A percentile compares a stretch with the other conserved stretches of the same genome.
phyloP scores from a whole-genome alignment of 495 filamentous ascomycete genomes.

The Annulohypoxylon nitens region DNA sequence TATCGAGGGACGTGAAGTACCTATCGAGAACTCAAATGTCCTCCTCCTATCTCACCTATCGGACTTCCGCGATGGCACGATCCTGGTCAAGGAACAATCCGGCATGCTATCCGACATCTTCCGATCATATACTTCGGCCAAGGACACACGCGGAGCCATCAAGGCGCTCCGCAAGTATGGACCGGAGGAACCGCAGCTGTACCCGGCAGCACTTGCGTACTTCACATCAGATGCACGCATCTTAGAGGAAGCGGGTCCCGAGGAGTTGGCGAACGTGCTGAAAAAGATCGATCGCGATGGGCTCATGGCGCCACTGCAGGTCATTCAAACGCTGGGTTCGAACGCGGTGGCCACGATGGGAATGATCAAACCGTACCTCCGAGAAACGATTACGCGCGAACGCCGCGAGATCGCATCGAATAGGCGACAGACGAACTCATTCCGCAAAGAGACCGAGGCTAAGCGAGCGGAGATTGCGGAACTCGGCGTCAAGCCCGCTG shows the following conservation, averaged over 20 bases:
- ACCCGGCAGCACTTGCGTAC: conserved; percentile 92
- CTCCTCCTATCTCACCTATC: conserved; percentile 92
- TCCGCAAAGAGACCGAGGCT: conserved; percentile 84
- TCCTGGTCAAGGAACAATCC: conserved; percentile 92
- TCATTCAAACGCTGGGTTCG: conserved; percentile 85
- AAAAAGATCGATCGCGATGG: conserved; percentile 89
- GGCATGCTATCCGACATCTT: conserved; percentile 96
- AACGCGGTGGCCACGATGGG: conserved; percentile 90
- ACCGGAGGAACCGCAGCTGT: conserved; percentile 89
- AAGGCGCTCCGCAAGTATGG: conserved; percentile 92
- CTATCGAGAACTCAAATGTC: conserved; percentile 94
- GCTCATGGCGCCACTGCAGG: conserved; percentile 95
- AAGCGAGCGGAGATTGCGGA: conserved; percentile 83
- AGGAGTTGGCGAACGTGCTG: conserved; percentile 82
- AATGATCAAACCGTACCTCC: conserved; percentile 92
- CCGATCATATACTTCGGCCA: conserved; percentile 92
- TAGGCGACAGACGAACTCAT: conserved; percentile 82
- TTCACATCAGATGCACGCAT: conserved; percentile 87
- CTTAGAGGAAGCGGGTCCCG: conserved; percentile 86
- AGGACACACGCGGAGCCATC: conserved; percentile 91
- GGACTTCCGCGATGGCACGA: conserved; percentile 89
- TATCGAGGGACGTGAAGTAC: conserved; percentile 77
- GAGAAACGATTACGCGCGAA: conserved; percentile 88
- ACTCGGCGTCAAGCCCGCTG: conserved; percentile 79
- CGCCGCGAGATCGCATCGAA: conserved; percentile 86